phyloP scores from a whole-genome alignment of 495 filamentous ascomycete species.

The Daldinia bambusicola region DNA sequence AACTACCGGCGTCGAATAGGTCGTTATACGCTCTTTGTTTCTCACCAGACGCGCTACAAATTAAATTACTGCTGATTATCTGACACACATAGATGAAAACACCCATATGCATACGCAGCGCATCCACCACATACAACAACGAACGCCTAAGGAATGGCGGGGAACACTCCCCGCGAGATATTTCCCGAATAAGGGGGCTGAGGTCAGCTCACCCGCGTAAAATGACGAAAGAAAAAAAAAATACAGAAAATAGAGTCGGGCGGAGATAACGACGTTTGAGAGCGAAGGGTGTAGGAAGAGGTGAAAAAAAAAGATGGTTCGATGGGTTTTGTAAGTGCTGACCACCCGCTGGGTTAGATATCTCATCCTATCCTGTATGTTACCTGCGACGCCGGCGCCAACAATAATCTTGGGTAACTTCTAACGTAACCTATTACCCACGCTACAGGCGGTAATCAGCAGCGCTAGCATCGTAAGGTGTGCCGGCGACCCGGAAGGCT shows the following conservation, averaged over 20 bases:
- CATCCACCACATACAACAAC: background rate
- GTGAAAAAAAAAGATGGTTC: background rate
- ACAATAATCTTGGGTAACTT: background rate
- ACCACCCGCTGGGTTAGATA: conserved; percentile 12
- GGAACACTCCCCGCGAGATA: conserved; percentile 16
- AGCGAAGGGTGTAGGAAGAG: background rate
- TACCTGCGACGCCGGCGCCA: background rate
- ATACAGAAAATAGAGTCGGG: background rate
- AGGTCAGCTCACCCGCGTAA: conserved; percentile 13
- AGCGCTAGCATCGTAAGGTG: conserved; percentile 18
- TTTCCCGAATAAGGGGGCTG: conserved; percentile 18
- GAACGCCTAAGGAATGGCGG: background rate
- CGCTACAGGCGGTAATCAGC: conserved; percentile 17
- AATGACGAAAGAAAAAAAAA: background rate
- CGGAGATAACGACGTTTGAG: background rate
- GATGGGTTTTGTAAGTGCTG: conserved; percentile 1
- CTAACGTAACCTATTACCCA: background rate
- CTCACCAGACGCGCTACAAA: background rate
- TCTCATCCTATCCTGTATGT: background rate
- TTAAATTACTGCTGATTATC: background rate
- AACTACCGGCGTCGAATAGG: background rate
- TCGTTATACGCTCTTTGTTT: background rate
- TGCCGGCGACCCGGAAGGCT: conserved; percentile 13
- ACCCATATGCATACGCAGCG: too few relatives aligned
- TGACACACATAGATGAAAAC: conserved; percentile 14